A percentile compares a stretch with the other conserved stretches of the same genome.
Conservation (phyloP, 768 basidiomycete genomes). For the Phanerodontia chrysosporium region DNA sequence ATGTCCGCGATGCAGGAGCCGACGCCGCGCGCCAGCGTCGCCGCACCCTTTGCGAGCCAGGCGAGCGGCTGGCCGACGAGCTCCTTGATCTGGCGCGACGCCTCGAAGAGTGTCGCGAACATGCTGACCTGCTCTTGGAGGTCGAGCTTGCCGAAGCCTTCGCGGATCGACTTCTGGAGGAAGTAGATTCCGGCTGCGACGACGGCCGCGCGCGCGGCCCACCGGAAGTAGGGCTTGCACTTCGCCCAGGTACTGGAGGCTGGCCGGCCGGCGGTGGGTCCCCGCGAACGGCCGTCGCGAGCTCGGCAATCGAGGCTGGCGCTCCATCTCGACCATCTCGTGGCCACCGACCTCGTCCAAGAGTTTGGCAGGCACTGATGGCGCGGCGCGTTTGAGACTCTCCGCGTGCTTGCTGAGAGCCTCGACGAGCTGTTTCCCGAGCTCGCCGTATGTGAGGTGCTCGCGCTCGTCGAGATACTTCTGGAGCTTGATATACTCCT, state of each 20-base stretch:
- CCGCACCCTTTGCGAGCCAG: too few relatives aligned
- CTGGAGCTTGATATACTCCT: neutral
- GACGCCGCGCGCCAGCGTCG: too few relatives aligned
- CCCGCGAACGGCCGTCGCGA: neutral
- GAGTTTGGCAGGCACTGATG: too few relatives aligned
- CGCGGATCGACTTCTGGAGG: neutral
- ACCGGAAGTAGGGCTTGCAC: neutral
- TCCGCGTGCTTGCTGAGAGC: neutral
- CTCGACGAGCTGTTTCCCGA: neutral
- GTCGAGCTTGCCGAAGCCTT: neutral
- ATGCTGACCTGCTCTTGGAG: neutral
- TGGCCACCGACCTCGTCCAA: too few relatives aligned
- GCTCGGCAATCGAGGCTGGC: neutral
- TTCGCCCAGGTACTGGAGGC: too few relatives aligned
- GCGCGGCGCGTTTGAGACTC: neutral
- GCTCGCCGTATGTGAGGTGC: neutral
- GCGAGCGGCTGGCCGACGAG: too few relatives aligned
- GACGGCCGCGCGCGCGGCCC: neutral
- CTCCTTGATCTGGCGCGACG: neutral
- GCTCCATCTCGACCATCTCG: too few relatives aligned
- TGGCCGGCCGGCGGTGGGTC: too few relatives aligned
- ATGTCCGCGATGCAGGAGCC: too few relatives aligned
- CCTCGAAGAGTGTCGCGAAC: neutral
- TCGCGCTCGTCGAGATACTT: neutral
- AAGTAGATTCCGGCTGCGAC: neutral